Conservation (phyloP, 768 basidiomycete species). For the Boletus reticulatus region DNA sequence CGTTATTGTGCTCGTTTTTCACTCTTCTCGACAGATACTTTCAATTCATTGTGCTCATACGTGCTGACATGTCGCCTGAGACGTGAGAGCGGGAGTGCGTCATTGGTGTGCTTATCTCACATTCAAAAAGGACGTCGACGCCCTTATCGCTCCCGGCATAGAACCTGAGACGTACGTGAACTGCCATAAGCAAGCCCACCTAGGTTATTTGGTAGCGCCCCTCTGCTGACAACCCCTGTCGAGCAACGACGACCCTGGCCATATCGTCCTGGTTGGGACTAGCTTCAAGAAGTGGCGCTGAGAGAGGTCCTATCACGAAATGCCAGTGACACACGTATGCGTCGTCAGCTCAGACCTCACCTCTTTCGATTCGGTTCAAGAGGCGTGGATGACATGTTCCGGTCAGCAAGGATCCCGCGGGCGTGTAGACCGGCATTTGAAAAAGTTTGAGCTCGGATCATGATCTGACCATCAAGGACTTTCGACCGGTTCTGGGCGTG, state of each 20-base stretch:
- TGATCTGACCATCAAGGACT: no score
- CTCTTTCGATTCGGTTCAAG: no score
- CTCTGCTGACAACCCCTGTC: no score
- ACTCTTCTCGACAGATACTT: neutral
- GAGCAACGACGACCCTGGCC: neutral
- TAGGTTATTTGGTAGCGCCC: no score
- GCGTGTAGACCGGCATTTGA: no score
- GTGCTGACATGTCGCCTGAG: neutral
- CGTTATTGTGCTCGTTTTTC: neutral
- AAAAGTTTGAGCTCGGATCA: no score
- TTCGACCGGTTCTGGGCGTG: no score
- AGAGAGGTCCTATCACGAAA: neutral
- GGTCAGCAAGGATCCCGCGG: no score
- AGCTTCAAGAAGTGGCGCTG: neutral
- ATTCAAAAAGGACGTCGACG: neutral
- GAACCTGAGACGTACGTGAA: neutral
- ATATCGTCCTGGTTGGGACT: neutral
- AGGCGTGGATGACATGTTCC: neutral
- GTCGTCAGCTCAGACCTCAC: no score
- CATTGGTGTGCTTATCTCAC: neutral
- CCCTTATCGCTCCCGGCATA: conserved; percentile 2
- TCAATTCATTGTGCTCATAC: neutral
- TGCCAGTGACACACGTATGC: no score
- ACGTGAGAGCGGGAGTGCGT: conserved; percentile 4
- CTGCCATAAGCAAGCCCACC: neutral